phyloP scores from a whole-genome alignment of 169 alveolate genomes.

The Babesia ovata region DNA sequence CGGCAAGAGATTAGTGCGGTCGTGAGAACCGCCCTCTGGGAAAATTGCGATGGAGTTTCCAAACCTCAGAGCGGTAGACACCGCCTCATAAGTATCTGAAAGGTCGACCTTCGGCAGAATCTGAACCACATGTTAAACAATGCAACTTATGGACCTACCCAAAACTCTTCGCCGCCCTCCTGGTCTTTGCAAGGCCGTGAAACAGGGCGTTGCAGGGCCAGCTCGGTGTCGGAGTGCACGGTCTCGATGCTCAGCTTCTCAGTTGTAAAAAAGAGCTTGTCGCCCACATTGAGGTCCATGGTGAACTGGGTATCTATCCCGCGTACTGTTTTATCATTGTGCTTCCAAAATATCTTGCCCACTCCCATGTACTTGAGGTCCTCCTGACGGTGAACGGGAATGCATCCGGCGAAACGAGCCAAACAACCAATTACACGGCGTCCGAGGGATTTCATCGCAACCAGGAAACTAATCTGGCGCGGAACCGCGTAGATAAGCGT shows the following conservation, averaged over 20 bases:
- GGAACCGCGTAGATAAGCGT: conserved; percentile 86
- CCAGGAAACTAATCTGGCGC: conserved; percentile 85
- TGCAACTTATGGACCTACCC: conserved; percentile 23
- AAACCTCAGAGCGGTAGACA: conserved; percentile 81
- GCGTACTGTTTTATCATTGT: conserved; percentile 61
- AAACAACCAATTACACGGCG: conserved; percentile 84
- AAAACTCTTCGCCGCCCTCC: conserved; percentile 70
- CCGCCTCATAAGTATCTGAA: conserved; percentile 87
- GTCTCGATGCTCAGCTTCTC: conserved; percentile 77
- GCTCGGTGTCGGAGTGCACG: conserved; percentile 86
- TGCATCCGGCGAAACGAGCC: conserved; percentile 87
- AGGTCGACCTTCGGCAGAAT: conserved; percentile 91
- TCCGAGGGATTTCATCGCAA: conserved; percentile 82
- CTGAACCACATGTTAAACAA: not conserved
- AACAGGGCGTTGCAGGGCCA: conserved; percentile 73
- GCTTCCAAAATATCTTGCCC: conserved; percentile 80
- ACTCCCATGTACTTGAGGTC: conserved; percentile 84
- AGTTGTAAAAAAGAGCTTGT: conserved; percentile 75
- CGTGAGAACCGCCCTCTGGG: conserved; percentile 97
- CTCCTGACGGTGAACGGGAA: conserved; percentile 86
- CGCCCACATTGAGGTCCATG: conserved; percentile 85
- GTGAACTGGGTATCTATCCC: conserved; percentile 85
- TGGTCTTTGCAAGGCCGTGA: conserved; percentile 71
- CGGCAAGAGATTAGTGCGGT: conserved; percentile 90
- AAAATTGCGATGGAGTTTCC: conserved; percentile 91